Base-by-base conservation (phyloP, 257 asterid genomes). In the Primulina eburnea region DNA sequence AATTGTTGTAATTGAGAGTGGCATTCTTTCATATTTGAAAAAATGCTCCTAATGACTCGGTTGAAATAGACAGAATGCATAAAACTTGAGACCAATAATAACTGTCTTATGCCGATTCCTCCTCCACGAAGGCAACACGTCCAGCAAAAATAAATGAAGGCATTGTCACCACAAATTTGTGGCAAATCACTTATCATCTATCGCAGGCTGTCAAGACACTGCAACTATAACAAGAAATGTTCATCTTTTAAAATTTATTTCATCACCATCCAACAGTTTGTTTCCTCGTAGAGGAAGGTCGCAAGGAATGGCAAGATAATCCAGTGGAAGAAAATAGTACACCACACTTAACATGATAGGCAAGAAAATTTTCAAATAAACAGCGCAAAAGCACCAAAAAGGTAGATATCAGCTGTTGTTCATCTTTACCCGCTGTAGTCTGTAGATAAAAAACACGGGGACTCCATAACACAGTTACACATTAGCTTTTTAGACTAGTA, bases 321-420 rank as follows among this genome's bases (percentile, higher is more conserved):
- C 57, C 21, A 17, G 32, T 29, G 17, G 65, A 61, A 32, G 20
- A 29, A 61, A 14, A 29, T 8, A 34, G 20, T 1, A 4, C 29
- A 61, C 7, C 11, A 30, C 47, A 5, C 9, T 32, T 10, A 33
- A 16, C 6, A 68, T 18, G 35, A 68, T 21, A 20, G 33, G 10
- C 37, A 38, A 26, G 7, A 33, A 63, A 34, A 63, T 0, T 8
- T 43, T 50, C 57, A 50, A 50, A 1, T 50, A 63, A 50, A 38
- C 35, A 29, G 47, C 43, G 30, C 18, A 38, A 57, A 55, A 12
- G 37, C 66, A 58, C 65, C 64, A 58, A 71, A 59, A 58, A 64
- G 29, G 32, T 47, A 56, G 35, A 53, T 4, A 70, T 21, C 17
- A 17, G 21, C 28, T 32, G 24, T n/a, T 43, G 40, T 32, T 62